Evolutionary conservation across 23 red algal species (phyloP), one percentile per base, ranked within the genome.

Genomic region (Gracilaria caudata): DNA sequence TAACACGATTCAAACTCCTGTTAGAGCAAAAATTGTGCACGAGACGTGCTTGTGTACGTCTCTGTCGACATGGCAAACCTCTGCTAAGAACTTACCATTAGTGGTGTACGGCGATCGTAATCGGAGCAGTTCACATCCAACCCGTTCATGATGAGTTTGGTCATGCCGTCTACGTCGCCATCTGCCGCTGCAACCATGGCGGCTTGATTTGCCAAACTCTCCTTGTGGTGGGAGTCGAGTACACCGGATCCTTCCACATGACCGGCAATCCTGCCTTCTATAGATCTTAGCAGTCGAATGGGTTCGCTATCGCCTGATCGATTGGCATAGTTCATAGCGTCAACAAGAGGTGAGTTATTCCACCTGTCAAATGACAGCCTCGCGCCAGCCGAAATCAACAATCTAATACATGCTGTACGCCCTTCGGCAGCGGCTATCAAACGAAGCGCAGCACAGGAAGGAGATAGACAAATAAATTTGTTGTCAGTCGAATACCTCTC

Each of bases 381-480:
- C 23, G 85, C 85, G 20, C 85, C 85, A 34, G 85, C 68, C 6
- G 72, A 79, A 45, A 89, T 68, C 12, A 89, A 58, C 14, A 89
- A 20, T 61, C 85, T 44, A 19, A 89, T 78, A n/a, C 72, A 78
- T 25, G 25, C 72, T 9, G 81, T 68, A 26, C 82, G 68, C n/a
- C 95, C 92, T 89, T 98, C 95, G 23, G 95, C 95, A 30, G 95
- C 95, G 20, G 95, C 95, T 66, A 82, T 11, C 38, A 21, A 19
- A 45, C n/a, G 36, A 14, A 43, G 43, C 5, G 36, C 58, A 29
- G 29, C 35, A 44, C 70, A 75, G 7, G 25, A 37, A 77, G 11
- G 6, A 77, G 0, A 29, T 4, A 13, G 1, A 38, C 17, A 77
- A 21, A 49, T 16, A 16, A 24, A 66, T 36, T 35, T 7, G 1